phyloP scores from a whole-genome alignment of 108 stramenopile genomes.

The Skeletonema menzelii region DNA sequence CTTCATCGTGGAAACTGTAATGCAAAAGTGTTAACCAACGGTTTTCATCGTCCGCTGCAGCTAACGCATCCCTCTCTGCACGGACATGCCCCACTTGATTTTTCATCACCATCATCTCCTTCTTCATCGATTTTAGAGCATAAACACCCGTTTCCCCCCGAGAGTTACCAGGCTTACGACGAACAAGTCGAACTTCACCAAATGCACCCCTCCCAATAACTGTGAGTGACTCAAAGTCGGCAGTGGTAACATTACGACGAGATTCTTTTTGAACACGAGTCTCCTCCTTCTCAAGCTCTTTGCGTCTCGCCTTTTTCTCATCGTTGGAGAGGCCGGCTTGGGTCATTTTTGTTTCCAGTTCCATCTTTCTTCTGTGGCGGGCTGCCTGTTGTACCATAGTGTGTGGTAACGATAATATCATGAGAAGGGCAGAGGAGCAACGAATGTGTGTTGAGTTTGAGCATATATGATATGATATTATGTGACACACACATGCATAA shows the following conservation, averaged over 20 bases:
- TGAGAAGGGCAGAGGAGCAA: background rate
- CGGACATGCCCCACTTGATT: slow-evolving; percentile 99
- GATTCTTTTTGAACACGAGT: slow-evolving; percentile 77
- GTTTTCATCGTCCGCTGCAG: slow-evolving; percentile 88
- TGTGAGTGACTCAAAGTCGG: slow-evolving; percentile 92
- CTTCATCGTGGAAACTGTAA: slow-evolving; percentile 95
- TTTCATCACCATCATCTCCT: slow-evolving; percentile 99
- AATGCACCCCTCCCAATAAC: slow-evolving; percentile 97
- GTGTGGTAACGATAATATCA: background rate
- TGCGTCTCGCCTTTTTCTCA: slow-evolving; percentile 75
- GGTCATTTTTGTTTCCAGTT: slow-evolving; percentile 82
- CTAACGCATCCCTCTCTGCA: slow-evolving; percentile 95
- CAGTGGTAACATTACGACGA: slow-evolving; percentile 68
- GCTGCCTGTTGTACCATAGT: slow-evolving; percentile 56
- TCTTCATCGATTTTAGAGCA: slow-evolving; percentile 99
- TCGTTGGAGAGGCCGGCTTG: slow-evolving; percentile 75
- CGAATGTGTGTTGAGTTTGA: background rate
- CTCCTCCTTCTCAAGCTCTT: slow-evolving; percentile 82
- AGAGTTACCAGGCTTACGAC: slow-evolving; percentile 65
- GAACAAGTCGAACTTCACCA: slow-evolving; percentile 95
- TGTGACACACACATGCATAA: too few relatives aligned
- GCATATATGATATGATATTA: background rate
- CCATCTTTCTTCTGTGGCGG: slow-evolving; percentile 76
- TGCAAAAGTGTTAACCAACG: slow-evolving; percentile 96
- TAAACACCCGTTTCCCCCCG: slow-evolving; percentile 68